A percentile compares a stretch with the other conserved stretches of the same genome.
These are phyloP conservation scores for Monilinia laxa DNA, from an alignment of 2,329 filamentous ascomycete genomes.

Conservation along the genomic window DNA sequence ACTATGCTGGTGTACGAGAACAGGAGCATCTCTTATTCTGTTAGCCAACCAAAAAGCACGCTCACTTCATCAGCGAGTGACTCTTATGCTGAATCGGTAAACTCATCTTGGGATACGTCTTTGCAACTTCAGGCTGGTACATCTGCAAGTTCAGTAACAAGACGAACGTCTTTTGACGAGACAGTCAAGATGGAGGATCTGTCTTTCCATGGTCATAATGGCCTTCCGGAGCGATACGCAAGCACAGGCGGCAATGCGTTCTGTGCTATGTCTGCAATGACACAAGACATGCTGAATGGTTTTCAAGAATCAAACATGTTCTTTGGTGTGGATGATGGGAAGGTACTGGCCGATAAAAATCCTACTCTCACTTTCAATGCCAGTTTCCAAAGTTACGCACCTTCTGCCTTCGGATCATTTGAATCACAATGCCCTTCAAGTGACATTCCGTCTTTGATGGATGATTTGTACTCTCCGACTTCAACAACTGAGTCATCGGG, in stretches of 20 bases:
- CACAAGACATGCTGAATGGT: slow-evolving; percentile 25
- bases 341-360: slow-evolving; percentile 22
- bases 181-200: slow-evolving; percentile 26
- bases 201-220: slow-evolving; percentile 18
- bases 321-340: slow-evolving; percentile 15
- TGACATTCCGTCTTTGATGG: slow-evolving; percentile 27
- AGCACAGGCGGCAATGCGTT: slow-evolving; percentile 7
- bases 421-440: slow-evolving; percentile 23
- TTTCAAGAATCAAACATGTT: slow-evolving; percentile 26
- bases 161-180: slow-evolving; percentile 18
- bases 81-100: slow-evolving; percentile 17
- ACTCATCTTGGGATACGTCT: slow-evolving; percentile 23
- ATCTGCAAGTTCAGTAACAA: slow-evolving; percentile 8
- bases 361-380: slow-evolving; percentile 21
- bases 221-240: slow-evolving; percentile 24
- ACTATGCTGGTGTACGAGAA: slow-evolving; percentile 16
- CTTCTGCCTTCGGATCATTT: slow-evolving; percentile 21
- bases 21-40: slow-evolving; percentile 10
- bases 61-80: slow-evolving; percentile 17
- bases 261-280: slow-evolving; percentile 27
- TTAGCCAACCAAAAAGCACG: slow-evolving; percentile 6
- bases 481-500: slow-evolving; percentile 27
- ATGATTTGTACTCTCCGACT: slow-evolving; percentile 30
- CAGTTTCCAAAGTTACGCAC: slow-evolving; percentile 18
- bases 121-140: slow-evolving; percentile 9